Percentiles rank a stretch among this genome's conserved stretches.
phyloP scores from a whole-genome alignment of 169 alveolate genomes.

The Plasmodium blacklocki region DNA sequence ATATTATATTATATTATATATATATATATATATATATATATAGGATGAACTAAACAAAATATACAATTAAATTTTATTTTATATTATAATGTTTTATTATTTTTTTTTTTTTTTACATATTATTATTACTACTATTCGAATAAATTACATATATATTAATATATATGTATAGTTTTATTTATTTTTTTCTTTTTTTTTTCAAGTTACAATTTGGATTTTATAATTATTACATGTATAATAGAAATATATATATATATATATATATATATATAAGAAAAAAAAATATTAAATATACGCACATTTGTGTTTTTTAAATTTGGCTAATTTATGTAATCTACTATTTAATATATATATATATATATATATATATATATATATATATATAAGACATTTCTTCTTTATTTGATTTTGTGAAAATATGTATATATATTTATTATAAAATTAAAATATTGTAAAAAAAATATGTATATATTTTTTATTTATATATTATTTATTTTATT shows the following conservation, averaged over 20 bases:
- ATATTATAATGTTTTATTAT: not conserved
- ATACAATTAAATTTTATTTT: not conserved
- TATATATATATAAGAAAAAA: not conserved
- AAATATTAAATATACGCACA: conserved; percentile 17
- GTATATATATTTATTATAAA: not conserved
- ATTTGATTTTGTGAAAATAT: too few relatives aligned
- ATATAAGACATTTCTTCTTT: not conserved
- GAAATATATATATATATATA: conserved; percentile 3
- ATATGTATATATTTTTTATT: not conserved
- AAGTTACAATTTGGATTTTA: not conserved
- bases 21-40: not conserved
- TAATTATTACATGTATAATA: conserved; percentile 10
- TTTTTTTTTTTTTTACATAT: not conserved
- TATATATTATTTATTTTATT: too few relatives aligned
- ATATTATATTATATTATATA: not conserved
- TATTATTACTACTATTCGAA: not conserved
- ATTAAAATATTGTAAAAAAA: not conserved
- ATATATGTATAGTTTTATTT: too few relatives aligned
- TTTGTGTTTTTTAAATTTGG: conserved; percentile 63
- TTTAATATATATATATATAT: conserved; percentile 9
- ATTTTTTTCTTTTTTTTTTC: conserved; percentile 11
- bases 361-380: conserved; percentile 6
- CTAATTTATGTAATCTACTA: conserved; percentile 19
- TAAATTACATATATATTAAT: too few relatives aligned
- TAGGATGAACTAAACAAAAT: too few relatives aligned